Percentiles rank a stretch among this genome's conserved stretches.
These are phyloP conservation scores for Chlorella sorokiniana DNA, from an alignment of 139 green algal species.

Conservation along the genomic window DNA sequence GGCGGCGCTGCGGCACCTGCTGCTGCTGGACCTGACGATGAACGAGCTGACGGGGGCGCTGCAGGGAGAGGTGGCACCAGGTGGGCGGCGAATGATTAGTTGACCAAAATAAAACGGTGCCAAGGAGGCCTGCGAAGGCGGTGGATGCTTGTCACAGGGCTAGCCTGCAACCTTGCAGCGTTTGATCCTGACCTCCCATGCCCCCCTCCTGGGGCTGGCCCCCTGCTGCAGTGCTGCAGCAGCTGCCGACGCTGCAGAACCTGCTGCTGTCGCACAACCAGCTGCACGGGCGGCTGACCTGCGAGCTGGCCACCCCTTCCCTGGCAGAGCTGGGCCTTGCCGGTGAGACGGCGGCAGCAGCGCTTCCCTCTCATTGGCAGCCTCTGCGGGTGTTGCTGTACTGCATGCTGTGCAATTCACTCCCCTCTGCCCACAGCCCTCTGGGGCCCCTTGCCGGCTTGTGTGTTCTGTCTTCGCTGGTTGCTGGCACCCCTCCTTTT, in stretches of 20 bases:
- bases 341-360: background rate
- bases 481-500: background rate
- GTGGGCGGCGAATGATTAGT: background rate
- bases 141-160: too few species aligned
- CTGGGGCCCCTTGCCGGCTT: too few species aligned
- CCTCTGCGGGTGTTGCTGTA: too few species aligned
- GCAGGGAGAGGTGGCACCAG: conserved; percentile 1
- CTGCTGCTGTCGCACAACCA: conserved; percentile 25
- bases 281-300: conserved; percentile 1
- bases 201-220: background rate
- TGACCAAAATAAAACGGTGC: background rate
- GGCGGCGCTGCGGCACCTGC: background rate
- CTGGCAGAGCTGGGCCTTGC: conserved; percentile 20
- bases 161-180: too few species aligned
- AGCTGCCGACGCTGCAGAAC: conserved; percentile 2
- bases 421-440: too few species aligned
- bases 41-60: conserved; percentile 8
- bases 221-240: background rate
- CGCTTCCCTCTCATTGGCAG: background rate
- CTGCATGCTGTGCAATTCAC: too few species aligned
- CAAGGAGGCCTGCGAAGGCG: background rate
- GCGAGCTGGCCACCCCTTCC: background rate
- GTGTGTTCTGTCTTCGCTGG: background rate
- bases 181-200: background rate
- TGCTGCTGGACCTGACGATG: conserved; percentile 20